Evolutionary conservation across 768 basidiomycete genomes (phyloP).

Genomic region (Candolleomyces aberdarensis): DNA sequence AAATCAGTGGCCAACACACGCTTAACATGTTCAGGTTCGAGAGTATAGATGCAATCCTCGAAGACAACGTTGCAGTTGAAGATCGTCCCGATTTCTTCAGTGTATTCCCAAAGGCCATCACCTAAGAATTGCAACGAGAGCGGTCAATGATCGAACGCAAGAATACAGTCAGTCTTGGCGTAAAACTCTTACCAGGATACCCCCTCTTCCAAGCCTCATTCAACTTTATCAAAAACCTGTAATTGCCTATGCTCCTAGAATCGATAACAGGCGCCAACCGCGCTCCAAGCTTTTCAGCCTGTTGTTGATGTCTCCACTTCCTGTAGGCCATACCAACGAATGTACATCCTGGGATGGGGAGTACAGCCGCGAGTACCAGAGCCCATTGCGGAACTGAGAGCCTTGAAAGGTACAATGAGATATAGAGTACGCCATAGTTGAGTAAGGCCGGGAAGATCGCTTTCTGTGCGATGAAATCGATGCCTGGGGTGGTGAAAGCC

Average conservation of each 20-base stretch:
- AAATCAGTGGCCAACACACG: constrained; percentile 56
- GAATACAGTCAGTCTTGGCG: not conserved
- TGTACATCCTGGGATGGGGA: not conserved
- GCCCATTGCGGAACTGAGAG: constrained; percentile 1
- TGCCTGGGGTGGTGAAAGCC: constrained; percentile 29
- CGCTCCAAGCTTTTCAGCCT: constrained; percentile 45
- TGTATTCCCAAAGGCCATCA: constrained; percentile 38
- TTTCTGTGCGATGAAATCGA: constrained; percentile 25
- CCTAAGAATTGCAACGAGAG: constrained; percentile 23
- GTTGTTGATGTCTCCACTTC: constrained; percentile 27
- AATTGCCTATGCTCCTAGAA: constrained; percentile 42
- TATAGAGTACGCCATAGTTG: constrained; percentile 1
- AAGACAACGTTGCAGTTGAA: constrained; percentile 45
- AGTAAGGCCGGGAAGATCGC: constrained; percentile 3
- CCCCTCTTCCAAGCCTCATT: constrained; percentile 38
- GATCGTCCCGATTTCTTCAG: constrained; percentile 37
- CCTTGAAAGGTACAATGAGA: not conserved
- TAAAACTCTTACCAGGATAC: constrained; percentile 42
- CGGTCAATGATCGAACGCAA: not conserved
- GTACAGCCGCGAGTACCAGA: not conserved
- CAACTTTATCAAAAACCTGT: constrained; percentile 38
- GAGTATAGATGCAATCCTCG: constrained; percentile 44
- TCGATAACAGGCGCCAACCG: constrained; percentile 34
- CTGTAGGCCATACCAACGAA: not conserved
- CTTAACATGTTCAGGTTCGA: constrained; percentile 55